Percentiles rank a stretch among this genome's conserved stretches.
These are phyloP conservation scores for Phialocephala sp. DNA, from an alignment of 2,329 filamentous ascomycete genomes.

Conservation along the genomic window DNA sequence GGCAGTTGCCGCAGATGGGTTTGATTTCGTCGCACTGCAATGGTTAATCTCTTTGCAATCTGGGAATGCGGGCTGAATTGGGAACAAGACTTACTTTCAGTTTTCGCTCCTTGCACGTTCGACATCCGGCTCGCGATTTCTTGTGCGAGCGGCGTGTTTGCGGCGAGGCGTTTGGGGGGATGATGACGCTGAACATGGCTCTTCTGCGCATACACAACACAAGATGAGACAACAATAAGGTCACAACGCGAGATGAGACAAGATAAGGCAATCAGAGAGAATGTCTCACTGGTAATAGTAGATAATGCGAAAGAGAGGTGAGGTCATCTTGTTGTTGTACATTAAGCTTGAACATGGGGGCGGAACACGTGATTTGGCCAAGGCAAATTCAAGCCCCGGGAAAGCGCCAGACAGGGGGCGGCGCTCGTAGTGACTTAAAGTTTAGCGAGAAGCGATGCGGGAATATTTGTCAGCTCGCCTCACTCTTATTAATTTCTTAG, in stretches of 20 bases:
- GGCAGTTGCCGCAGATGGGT: slow-evolving; percentile 25
- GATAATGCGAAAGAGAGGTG: too few relatives aligned
- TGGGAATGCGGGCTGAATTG: neutral
- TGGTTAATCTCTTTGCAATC: neutral
- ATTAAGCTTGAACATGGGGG: too few relatives aligned
- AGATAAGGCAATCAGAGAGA: neutral
- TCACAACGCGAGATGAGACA: neutral
- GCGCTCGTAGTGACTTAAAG: too few relatives aligned
- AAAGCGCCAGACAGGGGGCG: too few relatives aligned
- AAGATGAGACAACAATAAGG: neutral
- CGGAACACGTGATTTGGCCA: too few relatives aligned
- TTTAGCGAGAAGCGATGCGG: too few relatives aligned
- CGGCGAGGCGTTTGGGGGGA: slow-evolving; percentile 7
- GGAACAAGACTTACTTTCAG: slow-evolving; percentile 26
- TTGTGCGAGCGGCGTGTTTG: slow-evolving; percentile 28
- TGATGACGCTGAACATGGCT: slow-evolving; percentile 25
- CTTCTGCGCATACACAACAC: neutral
- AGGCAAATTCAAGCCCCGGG: too few relatives aligned
- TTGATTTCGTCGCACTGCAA: slow-evolving; percentile 27
- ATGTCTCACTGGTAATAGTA: too few relatives aligned
- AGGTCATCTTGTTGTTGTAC: too few relatives aligned
- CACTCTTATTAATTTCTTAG: neutral
- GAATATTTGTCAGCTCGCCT: too few relatives aligned
- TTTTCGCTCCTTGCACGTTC: slow-evolving; percentile 32
- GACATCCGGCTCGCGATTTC: slow-evolving; percentile 31